phyloP scores from a whole-genome alignment of 1,284 basidiomycete genomes.

The Ustilago xerochloae region DNA sequence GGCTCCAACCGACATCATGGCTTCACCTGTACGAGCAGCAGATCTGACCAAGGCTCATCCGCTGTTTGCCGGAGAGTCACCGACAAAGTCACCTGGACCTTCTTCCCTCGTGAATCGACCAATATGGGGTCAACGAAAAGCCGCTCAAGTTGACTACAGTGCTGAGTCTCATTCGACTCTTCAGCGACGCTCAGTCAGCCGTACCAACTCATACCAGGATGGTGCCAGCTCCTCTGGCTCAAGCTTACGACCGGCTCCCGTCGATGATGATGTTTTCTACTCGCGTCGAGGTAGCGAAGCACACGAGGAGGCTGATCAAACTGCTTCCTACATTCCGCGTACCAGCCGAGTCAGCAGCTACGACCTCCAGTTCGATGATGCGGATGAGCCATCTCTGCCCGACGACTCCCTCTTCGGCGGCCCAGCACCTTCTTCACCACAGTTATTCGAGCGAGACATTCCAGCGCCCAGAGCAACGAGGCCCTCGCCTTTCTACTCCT shows the following conservation, averaged over 20 bases:
- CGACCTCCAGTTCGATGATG: constrained; percentile 49
- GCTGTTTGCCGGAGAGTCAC: constrained; percentile 41
- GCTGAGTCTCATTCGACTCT: constrained; percentile 11
- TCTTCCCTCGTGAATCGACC: constrained; percentile 47
- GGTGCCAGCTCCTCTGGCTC: constrained; percentile 11
- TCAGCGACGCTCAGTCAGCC: constrained; percentile 38
- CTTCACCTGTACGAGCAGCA: constrained; percentile 22
- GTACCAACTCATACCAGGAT: constrained; percentile 20
- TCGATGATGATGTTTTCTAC: constrained; percentile 32
- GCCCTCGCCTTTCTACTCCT: neutral
- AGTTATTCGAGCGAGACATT: constrained; percentile 24
- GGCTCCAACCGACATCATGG: neutral
- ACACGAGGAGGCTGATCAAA: neutral
- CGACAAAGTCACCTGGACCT: constrained; percentile 38
- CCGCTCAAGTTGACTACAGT: constrained; percentile 31
- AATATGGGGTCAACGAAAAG: constrained; percentile 49
- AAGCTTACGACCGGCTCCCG: constrained; percentile 16
- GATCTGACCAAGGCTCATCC: constrained; percentile 33
- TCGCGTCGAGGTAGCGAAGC: neutral
- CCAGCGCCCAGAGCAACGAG: constrained; percentile 10
- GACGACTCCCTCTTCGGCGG: constrained; percentile 45
- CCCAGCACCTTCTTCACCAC: constrained; percentile 16
- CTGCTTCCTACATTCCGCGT: constrained; percentile 35
- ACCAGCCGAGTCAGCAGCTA: constrained; percentile 47
- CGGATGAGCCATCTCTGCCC: constrained; percentile 27